Conservation (phyloP, 2,329 filamentous ascomycete genomes). For the Xylariaceae sp. region DNA sequence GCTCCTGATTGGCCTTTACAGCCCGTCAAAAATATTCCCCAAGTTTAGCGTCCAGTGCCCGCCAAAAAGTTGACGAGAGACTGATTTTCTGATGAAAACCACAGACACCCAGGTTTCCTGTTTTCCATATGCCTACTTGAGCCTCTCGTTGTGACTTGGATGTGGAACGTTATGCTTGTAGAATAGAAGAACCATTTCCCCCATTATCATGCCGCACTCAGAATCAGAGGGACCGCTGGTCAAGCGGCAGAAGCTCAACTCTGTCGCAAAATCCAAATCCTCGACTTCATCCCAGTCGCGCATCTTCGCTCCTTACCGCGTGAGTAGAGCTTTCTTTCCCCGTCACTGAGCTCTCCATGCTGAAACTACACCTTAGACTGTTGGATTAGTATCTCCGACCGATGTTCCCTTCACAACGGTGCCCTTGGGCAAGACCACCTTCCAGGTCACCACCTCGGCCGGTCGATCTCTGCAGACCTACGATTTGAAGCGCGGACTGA, state of each 20-base stretch:
- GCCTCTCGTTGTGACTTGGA: neutral
- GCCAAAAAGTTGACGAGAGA: too few species aligned
- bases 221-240: constrained; percentile 60
- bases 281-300: constrained; percentile 58
- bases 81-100: neutral
- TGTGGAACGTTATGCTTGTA: neutral
- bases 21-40: neutral
- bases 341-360: constrained; percentile 1
- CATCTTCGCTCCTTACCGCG: constrained; percentile 91
- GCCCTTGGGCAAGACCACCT: constrained; percentile 88
- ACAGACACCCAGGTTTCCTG: neutral
- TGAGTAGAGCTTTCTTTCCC: constrained; percentile 39
- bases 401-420: constrained; percentile 85
- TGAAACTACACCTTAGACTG: constrained; percentile 56
- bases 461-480: constrained; percentile 92
- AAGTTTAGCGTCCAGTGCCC: neutral
- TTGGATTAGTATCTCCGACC: constrained; percentile 91
- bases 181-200: neutral
- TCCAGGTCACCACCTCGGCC: constrained; percentile 94
- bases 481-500: constrained; percentile 84
- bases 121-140: neutral
- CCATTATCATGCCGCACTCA: constrained; percentile 53
- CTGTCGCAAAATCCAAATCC: constrained; percentile 38
- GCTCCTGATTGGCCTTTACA: too few species aligned
- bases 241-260: constrained; percentile 73